Evolutionary conservation across 768 basidiomycete genomes (phyloP), one percentile per base, ranked within the genome.

Genomic region (Amylocystis lapponica): DNA sequence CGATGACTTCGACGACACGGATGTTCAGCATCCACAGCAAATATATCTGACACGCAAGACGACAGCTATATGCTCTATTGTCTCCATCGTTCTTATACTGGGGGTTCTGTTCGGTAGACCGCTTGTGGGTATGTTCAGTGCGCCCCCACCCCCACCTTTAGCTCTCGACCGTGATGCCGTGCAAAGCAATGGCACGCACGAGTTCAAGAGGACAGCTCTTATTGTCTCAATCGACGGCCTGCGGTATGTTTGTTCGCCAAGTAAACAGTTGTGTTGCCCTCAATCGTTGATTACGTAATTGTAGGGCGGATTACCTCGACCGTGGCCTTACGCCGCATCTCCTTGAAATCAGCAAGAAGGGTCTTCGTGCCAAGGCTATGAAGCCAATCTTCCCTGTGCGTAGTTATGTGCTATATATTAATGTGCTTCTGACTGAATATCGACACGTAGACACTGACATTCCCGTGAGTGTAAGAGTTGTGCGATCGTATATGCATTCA

Each of bases 151-250:
- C 13, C 43, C 43, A 2, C 29, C 22, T 17, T 27, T 22, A 3
- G 43, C 36, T 20, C 38, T 45, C 29, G 36, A 45, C 21, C 35
- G 38, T 16, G 30, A 17, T 3, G 30, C 29, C 10, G 36, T 45
- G 8, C 35, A 36, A 9, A 86, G 79, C 3, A 94, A 93, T 55
- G 90, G 90, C 25, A 93, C 90, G 2, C 84, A 91, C 51, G 72
- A 79, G 32, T 93, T 83, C 65, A 84, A 75, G 64, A 74, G 78
- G 50, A 93, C 88, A 0, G 86, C 90, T 7, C 58, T 94, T 16
- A 74, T 94, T 42, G 79, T 94, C 3, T 92, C 89, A 22, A 87
- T 94, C 27, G 92, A 94, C 55, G 91, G 91, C 0, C 64, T 94
- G 26, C 72, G 86, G 86, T 81, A 53, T 27, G 67, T 51, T 37